Conservation (phyloP, 257 asterid species). For the Cordia subcordata region DNA sequence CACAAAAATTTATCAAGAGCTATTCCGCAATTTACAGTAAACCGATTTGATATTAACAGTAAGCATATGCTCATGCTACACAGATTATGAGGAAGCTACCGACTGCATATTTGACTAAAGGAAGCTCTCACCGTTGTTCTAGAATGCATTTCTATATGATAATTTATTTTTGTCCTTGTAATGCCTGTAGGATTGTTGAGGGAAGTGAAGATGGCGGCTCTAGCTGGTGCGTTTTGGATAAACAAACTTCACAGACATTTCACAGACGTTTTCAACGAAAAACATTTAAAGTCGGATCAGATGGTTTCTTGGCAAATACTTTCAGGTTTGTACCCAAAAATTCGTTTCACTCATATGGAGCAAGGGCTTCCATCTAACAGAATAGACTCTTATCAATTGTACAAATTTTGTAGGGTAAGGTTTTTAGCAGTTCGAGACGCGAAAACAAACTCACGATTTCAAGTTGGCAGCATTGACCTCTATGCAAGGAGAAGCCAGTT, state of each 20-base stretch:
- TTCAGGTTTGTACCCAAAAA: slow-evolving; percentile 50
- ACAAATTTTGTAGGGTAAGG: slow-evolving; percentile 56
- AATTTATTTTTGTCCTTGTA: background rate
- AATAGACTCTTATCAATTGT: background rate
- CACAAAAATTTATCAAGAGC: too few relatives aligned
- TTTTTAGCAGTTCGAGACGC: slow-evolving; percentile 60
- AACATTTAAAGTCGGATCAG: slow-evolving; percentile 42
- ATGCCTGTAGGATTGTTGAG: slow-evolving; percentile 62
- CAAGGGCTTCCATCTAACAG: background rate
- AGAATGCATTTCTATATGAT: background rate
- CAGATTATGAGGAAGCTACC: too few relatives aligned
- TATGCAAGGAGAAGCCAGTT: slow-evolving; percentile 30
- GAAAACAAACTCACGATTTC: slow-evolving; percentile 68
- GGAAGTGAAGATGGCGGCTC: slow-evolving; percentile 84
- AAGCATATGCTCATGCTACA: too few relatives aligned
- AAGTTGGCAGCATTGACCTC: slow-evolving; percentile 87
- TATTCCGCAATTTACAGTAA: too few relatives aligned
- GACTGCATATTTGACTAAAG: too few relatives aligned
- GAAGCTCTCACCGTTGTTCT: too few relatives aligned
- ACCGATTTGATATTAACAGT: too few relatives aligned
- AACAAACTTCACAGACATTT: slow-evolving; percentile 63
- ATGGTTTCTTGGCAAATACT: slow-evolving; percentile 58
- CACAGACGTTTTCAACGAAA: slow-evolving; percentile 69
- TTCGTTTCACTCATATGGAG: background rate
- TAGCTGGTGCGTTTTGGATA: slow-evolving; percentile 65